Percentiles rank a stretch among this genome's conserved stretches.
Evolutionary conservation across 2,329 filamentous ascomycete species (phyloP).

Genomic region (Exophiala sideris): DNA sequence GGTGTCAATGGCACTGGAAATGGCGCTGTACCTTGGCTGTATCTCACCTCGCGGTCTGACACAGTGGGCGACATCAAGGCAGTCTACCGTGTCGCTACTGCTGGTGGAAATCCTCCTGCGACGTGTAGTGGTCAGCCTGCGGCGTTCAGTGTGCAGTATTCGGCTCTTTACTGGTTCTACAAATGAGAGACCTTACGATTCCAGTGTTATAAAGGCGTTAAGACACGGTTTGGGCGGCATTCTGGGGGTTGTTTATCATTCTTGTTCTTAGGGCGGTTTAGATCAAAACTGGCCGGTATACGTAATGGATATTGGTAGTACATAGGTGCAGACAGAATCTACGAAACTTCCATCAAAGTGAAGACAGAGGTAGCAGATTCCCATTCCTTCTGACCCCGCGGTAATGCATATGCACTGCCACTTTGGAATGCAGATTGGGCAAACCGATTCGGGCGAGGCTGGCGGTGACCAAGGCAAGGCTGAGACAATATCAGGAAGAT

Average conservation of each 20-base stretch:
- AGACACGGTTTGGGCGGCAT: conserved; percentile 1
- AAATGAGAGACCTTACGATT: conserved; percentile 5
- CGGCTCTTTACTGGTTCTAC: conserved; percentile 72
- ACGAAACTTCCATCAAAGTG: too few relatives aligned
- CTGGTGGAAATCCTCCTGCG: conserved; percentile 70
- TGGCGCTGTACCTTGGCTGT: conserved; percentile 76
- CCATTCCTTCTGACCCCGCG: too few relatives aligned
- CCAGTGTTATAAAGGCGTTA: neutral
- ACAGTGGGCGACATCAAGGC: conserved; percentile 51
- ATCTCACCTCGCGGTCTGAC: conserved; percentile 48
- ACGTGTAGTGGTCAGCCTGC: conserved; percentile 65
- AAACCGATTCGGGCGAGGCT: too few relatives aligned
- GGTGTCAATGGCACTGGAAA: conserved; percentile 60
- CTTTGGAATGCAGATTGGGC: too few relatives aligned
- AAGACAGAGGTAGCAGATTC: too few relatives aligned
- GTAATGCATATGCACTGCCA: too few relatives aligned
- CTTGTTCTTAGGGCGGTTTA: neutral
- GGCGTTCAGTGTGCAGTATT: conserved; percentile 71
- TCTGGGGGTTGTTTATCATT: neutral
- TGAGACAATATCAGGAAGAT: too few relatives aligned
- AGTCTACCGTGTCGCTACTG: conserved; percentile 81
- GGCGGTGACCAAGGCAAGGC: too few relatives aligned
- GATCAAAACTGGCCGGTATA: neutral
- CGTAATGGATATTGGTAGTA: too few relatives aligned
- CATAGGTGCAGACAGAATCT: too few relatives aligned